Evolutionary conservation across 805 yeast genomes (phyloP).

Genomic region (Candida krabiensis): DNA sequence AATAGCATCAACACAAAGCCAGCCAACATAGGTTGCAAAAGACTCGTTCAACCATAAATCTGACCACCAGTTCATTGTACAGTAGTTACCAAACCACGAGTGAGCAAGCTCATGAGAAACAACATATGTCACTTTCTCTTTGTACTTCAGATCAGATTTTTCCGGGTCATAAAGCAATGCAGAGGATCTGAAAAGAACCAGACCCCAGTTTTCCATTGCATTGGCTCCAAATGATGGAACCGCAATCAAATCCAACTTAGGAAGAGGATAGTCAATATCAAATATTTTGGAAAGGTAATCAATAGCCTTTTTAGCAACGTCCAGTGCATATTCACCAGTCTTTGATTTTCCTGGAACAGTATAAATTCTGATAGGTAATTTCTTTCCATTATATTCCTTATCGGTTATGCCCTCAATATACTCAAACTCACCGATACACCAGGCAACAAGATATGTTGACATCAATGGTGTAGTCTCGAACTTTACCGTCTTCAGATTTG

Average conservation of each 20-base stretch:
- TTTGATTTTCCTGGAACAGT: constrained; percentile 49
- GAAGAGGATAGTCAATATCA: constrained; percentile 67
- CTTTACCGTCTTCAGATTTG: constrained; percentile 24
- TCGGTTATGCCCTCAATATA: constrained; percentile 47
- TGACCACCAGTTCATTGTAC: constrained; percentile 94
- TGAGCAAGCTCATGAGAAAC: constrained; percentile 87
- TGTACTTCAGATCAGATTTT: constrained; percentile 49
- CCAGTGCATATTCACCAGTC: constrained; percentile 48
- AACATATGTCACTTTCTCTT: constrained; percentile 77
- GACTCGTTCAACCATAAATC: constrained; percentile 90
- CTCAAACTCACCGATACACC: constrained; percentile 60
- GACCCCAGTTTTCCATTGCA: constrained; percentile 93
- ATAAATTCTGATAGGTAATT: constrained; percentile 50
- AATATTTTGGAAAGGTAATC: constrained; percentile 50
- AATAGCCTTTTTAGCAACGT: constrained; percentile 48
- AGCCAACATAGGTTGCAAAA: constrained; percentile 86
- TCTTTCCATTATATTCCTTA: constrained; percentile 39
- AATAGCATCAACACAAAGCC: constrained; percentile 63
- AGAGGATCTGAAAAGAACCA: constrained; percentile 65
- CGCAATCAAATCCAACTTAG: constrained; percentile 77
- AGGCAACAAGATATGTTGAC: constrained; percentile 58
- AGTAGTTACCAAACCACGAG: constrained; percentile 89
- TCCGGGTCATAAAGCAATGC: constrained; percentile 51
- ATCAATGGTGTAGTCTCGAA: constrained; percentile 52
- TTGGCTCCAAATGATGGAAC: constrained; percentile 79